A percentile compares a stretch with the other conserved stretches of the same genome.
Evolutionary conservation across 108 stramenopile species (phyloP).

Genomic region (Nitzschia palea): DNA sequence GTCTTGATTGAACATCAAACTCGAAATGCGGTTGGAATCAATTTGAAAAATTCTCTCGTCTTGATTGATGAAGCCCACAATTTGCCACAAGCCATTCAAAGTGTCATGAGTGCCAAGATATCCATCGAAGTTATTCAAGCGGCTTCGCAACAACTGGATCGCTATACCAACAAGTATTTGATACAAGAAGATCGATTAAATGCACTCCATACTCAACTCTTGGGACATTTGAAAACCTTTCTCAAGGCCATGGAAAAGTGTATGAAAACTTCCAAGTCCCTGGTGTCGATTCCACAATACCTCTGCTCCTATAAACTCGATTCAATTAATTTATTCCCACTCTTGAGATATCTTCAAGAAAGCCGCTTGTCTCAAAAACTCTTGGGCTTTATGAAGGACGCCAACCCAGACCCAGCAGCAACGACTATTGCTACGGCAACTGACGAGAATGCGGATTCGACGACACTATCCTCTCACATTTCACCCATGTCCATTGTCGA

Average conservation of each 20-base stretch:
- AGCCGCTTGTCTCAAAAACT: conserved; percentile 89
- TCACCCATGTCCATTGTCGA: conserved; percentile 84
- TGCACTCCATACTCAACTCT: conserved; percentile 72
- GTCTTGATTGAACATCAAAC: conserved; percentile 66
- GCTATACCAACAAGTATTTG: conserved; percentile 57
- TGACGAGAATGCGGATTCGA: neutral
- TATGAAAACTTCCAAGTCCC: conserved; percentile 28
- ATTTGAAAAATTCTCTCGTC: conserved; percentile 73
- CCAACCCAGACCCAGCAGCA: neutral
- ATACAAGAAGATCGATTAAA: conserved; percentile 41
- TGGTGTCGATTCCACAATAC: conserved; percentile 10
- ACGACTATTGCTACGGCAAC: neutral
- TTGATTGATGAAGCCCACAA: conserved; percentile 99
- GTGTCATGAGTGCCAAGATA: conserved; percentile 51
- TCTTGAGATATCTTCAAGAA: conserved; percentile 82
- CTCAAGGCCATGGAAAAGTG: conserved; percentile 60
- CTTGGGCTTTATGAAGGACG: conserved; percentile 67
- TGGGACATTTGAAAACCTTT: conserved; percentile 81
- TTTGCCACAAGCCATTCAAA: conserved; percentile 80
- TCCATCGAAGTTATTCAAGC: conserved; percentile 45
- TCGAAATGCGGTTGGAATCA: conserved; percentile 77
- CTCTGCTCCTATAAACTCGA: conserved; percentile 53
- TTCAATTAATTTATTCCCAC: conserved; percentile 91
- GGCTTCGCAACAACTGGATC: conserved; percentile 55
- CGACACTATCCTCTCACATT: conserved; percentile 64